Evolutionary conservation across 1,139 yeast genomes (phyloP).

Genomic region (Lodderomyces orthopsilosis): DNA sequence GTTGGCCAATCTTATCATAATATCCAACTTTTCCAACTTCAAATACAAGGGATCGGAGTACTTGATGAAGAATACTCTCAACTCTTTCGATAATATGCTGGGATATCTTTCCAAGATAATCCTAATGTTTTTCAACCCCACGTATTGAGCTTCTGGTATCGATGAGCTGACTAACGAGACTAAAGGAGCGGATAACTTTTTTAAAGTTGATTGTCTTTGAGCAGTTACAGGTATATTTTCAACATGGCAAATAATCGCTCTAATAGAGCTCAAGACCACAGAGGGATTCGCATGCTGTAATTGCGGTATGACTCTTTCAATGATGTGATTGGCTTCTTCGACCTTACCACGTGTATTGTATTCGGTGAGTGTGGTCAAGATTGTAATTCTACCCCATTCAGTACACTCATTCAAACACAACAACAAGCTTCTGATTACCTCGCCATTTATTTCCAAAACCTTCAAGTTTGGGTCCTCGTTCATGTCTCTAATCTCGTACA

Average conservation of each 20-base stretch:
- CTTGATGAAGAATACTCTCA: slow-evolving; percentile 88
- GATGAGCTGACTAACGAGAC: slow-evolving; percentile 79
- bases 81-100: slow-evolving; percentile 68
- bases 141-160: slow-evolving; percentile 93
- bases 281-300: slow-evolving; percentile 97
- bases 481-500: slow-evolving; percentile 76
- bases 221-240: slow-evolving; percentile 42
- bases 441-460: slow-evolving; percentile 39
- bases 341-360: slow-evolving; percentile 50
- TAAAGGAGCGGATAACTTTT: slow-evolving; percentile 85
- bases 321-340: slow-evolving; percentile 77
- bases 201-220: slow-evolving; percentile 44
- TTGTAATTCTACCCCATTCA: slow-evolving; percentile 97
- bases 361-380: slow-evolving; percentile 76
- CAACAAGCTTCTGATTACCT: slow-evolving; percentile 61
- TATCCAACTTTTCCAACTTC: slow-evolving; percentile 89
- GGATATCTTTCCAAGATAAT: slow-evolving; percentile 90
- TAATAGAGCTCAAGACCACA: slow-evolving; percentile 84
- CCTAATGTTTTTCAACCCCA: slow-evolving; percentile 87
- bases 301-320: slow-evolving; percentile 92
- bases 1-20: slow-evolving; percentile 80
- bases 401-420: slow-evolving; percentile 93
- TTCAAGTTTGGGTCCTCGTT: slow-evolving; percentile 48
- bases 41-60: slow-evolving; percentile 93
- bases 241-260: slow-evolving; percentile 73